These are phyloP conservation scores for Tephrocybe sp. DNA, from an alignment of 768 basidiomycete species.

Conservation along the genomic window DNA sequence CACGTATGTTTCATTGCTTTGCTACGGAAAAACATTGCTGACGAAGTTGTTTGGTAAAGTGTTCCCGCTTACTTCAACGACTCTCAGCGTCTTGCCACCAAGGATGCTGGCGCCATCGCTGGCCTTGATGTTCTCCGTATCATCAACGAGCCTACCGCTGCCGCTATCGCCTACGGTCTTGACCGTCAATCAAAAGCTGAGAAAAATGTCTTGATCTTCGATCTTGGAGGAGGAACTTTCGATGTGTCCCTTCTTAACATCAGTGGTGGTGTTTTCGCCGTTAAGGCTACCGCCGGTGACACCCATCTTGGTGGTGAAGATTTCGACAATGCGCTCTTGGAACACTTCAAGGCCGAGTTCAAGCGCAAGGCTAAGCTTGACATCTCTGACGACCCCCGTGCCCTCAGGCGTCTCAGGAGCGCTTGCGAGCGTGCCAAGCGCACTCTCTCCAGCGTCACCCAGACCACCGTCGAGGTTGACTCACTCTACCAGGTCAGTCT, in stretches of 20 bases:
- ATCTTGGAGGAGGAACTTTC: slow-evolving; percentile 99
- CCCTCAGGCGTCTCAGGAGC: slow-evolving; percentile 91
- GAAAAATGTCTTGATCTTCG: slow-evolving; percentile 99
- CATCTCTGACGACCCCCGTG: slow-evolving; percentile 96
- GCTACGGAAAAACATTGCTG: neutral
- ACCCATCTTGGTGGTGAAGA: slow-evolving; percentile 99
- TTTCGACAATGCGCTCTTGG: slow-evolving; percentile 97
- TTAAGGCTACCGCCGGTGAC: slow-evolving; percentile 99
- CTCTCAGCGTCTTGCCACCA: slow-evolving; percentile 98
- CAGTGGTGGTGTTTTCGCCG: slow-evolving; percentile 97
- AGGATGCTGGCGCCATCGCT: slow-evolving; percentile 97
- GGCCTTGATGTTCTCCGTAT: slow-evolving; percentile 99
- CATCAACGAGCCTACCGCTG: slow-evolving; percentile 99
- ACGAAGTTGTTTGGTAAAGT: slow-evolving; percentile 32
- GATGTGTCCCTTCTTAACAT: slow-evolving; percentile 99
- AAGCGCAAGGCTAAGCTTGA: slow-evolving; percentile 96
- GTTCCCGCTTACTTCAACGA: slow-evolving; percentile 99
- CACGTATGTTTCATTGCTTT: slow-evolving; percentile 60
- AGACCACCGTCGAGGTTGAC: slow-evolving; percentile 99
- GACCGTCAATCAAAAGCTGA: slow-evolving; percentile 94
- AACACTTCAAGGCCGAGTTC: slow-evolving; percentile 99
- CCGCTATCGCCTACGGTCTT: slow-evolving; percentile 98
- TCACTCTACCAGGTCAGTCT: slow-evolving; percentile 85
- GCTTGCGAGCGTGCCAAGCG: slow-evolving; percentile 99
- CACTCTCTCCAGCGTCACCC: slow-evolving; percentile 95